phyloP scores from a whole-genome alignment of 1,284 basidiomycete genomes.

The Trichosporon sp. region DNA sequence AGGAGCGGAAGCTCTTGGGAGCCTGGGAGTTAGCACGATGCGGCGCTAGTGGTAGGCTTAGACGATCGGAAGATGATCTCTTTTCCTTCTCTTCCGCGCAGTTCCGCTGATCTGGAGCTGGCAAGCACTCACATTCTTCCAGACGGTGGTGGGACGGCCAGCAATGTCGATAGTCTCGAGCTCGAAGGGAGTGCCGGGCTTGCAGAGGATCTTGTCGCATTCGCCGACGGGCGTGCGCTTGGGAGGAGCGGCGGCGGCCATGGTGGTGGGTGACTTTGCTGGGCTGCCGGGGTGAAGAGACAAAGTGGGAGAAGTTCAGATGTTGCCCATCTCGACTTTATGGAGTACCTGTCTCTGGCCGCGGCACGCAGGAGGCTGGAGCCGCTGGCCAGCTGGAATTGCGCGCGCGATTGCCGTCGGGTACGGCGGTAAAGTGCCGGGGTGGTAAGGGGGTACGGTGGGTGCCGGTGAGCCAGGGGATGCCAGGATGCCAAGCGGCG shows the following conservation, averaged over 20 bases:
- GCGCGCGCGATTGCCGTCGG: not conserved
- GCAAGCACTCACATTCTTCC: conserved; percentile 46
- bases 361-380: not conserved
- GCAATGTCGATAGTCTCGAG: conserved; percentile 39
- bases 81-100: too few relatives aligned
- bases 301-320: conserved; percentile 4
- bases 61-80: not conserved
- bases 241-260: conserved; percentile 8
- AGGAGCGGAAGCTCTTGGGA: conserved; percentile 42
- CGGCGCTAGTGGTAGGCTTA: too few relatives aligned
- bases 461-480: not conserved
- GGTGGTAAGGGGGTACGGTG: not conserved
- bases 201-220: conserved; percentile 45
- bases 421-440: conserved; percentile 7
- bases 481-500: too few relatives aligned
- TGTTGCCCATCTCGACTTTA: conserved; percentile 14
- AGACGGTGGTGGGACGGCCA: conserved; percentile 38
- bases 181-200: conserved; percentile 47
- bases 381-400: not conserved
- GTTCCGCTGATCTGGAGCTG: too few relatives aligned
- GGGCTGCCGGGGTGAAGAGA: not conserved
- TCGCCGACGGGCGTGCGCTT: conserved; percentile 10
- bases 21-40: conserved; percentile 30
- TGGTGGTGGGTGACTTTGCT: conserved; percentile 7
- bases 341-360: not conserved